Conservation (phyloP, 2,329 filamentous ascomycete species). For the Ceratocystis ficicola region DNA sequence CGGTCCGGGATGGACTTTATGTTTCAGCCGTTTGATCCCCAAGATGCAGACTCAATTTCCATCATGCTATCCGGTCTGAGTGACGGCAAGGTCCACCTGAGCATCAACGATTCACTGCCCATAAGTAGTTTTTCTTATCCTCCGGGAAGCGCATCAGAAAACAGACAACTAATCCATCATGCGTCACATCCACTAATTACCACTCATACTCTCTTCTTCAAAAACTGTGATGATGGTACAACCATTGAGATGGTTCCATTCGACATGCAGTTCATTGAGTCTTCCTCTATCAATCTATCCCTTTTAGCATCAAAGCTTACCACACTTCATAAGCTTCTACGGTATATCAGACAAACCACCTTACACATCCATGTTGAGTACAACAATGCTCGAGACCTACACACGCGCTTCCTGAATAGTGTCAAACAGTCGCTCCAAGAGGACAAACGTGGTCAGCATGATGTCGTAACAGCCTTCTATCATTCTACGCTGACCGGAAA, state of each 20-base stretch:
- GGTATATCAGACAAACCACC: conserved; percentile 73
- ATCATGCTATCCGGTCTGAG: conserved; percentile 63
- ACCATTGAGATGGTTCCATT: conserved; percentile 56
- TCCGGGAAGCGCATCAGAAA: conserved; percentile 25
- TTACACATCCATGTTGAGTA: conserved; percentile 70
- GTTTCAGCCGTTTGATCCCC: conserved; percentile 49
- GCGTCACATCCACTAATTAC: conserved; percentile 60
- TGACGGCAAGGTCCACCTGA: conserved; percentile 60
- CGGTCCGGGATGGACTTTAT: conserved; percentile 57
- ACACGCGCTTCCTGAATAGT: conserved; percentile 53
- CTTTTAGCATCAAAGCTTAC: conserved; percentile 78
- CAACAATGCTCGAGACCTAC: conserved; percentile 69
- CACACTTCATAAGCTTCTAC: conserved; percentile 70
- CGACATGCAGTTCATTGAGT: conserved; percentile 71
- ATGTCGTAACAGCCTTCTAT: conserved; percentile 65
- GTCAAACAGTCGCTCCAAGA: conserved; percentile 53
- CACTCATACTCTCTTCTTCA: conserved; percentile 62
- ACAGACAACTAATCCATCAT: conserved; percentile 42
- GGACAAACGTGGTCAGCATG: conserved; percentile 48
- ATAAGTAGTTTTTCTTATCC: conserved; percentile 53
- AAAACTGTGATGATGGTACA: conserved; percentile 29
- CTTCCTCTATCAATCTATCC: conserved; percentile 67
- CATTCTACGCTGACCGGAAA: conserved; percentile 77
- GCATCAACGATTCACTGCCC: conserved; percentile 74
- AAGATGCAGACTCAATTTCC: conserved; percentile 62